Evolutionary conservation across 768 basidiomycete species (phyloP).

Genomic region (Termitomyces sp.): DNA sequence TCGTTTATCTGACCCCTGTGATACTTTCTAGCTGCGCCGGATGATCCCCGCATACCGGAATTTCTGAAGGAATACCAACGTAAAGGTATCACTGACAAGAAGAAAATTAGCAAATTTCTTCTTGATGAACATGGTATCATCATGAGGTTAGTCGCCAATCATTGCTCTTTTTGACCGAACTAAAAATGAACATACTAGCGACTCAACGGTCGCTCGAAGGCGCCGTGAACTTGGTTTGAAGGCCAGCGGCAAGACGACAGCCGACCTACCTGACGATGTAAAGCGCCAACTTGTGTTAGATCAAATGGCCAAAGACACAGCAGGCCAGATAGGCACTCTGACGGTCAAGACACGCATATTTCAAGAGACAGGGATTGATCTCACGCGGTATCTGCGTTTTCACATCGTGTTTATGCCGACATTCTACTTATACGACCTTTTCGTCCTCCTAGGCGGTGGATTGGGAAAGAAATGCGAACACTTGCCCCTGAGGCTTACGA

Average conservation of each 20-base stretch:
- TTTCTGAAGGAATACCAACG: constrained; percentile 11
- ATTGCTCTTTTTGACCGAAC: background rate
- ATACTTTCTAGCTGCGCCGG: constrained; percentile 3
- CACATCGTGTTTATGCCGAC: too few species aligned
- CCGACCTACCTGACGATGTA: constrained; percentile 21
- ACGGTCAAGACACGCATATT: constrained; percentile 28
- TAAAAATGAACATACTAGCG: constrained; percentile 11
- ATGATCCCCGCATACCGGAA: constrained; percentile 11
- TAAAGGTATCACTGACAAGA: constrained; percentile 10
- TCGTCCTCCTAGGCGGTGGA: constrained; percentile 4
- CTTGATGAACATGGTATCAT: constrained; percentile 12
- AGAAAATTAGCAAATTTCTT: constrained; percentile 10
- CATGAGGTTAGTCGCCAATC: constrained; percentile 24
- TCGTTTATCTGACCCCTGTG: background rate
- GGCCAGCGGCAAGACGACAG: constrained; percentile 28
- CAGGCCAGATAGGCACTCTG: constrained; percentile 23
- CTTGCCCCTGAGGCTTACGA: constrained; percentile 8
- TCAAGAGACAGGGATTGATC: constrained; percentile 28
- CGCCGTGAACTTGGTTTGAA: constrained; percentile 25
- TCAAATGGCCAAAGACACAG: constrained; percentile 32
- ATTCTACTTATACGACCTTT: background rate
- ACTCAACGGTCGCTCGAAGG: constrained; percentile 27
- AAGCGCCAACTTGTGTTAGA: constrained; percentile 31
- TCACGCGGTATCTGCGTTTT: constrained; percentile 15
- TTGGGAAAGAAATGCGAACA: constrained; percentile 9